Base-by-base conservation (phyloP, 768 basidiomycete genomes). In the Boletales sp. region DNA sequence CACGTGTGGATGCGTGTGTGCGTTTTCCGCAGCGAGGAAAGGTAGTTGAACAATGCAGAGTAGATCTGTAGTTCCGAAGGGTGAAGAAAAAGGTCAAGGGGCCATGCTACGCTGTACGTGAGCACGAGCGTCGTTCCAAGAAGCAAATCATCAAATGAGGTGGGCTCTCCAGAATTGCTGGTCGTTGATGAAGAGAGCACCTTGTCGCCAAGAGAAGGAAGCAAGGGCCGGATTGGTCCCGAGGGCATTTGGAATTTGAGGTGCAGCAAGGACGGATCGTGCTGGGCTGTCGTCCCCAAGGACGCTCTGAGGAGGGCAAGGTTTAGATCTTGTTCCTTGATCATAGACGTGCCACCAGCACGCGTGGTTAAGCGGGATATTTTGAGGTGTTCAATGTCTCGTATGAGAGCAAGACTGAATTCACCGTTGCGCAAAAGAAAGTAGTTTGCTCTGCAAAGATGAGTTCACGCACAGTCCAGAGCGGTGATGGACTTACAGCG, bases 351-450 rank as follows among this genome's bases (percentile, higher is more conserved):
- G 44, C 79, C 73, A 8, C 79, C 85, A 21, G 81, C 75, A 55
- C 81, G 83, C 25, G 77, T 75, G 28, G 82, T 86, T 44, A 96
- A 68, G 35, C 92, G 84, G 17, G 87, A 85, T 19, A 86, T 60
- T 59, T 91, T 92, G 48, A 96, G 77, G 11, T 86, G 81, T 64
- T 93, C 89, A 30, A 96, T 81, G 65, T 94, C 92, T 31, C 85
- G 80, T 42, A 96, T 91, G 17, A 95, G 74, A 0, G 91, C 82
- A 14, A 91, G 74, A 41, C 83, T 80, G 62, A 91, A 94, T 65
- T 94, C 92, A 25, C 91, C 91, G 62, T 94, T 90, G 37, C 91
- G 82, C 35, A 91, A 71, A 7, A 96, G 78, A 62, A 94, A 94
- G 65, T 93, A 94, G 59, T 89, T 82, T 42, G 86, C 90, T 46